Percentiles rank a stretch among this genome's conserved stretches.
phyloP scores from a whole-genome alignment of 2,329 filamentous ascomycete genomes.

The Lasiodiplodia sp. region DNA sequence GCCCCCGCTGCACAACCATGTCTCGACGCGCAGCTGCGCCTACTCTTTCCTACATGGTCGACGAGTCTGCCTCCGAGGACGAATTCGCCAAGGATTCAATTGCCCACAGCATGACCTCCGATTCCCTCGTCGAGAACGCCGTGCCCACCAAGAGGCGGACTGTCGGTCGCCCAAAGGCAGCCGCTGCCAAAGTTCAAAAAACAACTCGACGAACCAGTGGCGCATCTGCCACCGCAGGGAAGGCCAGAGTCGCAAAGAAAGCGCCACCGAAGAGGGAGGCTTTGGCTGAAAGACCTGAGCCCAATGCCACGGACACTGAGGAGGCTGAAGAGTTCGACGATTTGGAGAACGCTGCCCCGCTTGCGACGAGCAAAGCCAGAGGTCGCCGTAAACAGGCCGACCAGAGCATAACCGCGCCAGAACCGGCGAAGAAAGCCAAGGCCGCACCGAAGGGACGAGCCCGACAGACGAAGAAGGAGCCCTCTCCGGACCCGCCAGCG shows the following conservation, averaged over 20 bases:
- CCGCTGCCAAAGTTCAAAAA: conserved; percentile 43
- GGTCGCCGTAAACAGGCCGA: conserved; percentile 8
- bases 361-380: conserved; percentile 12
- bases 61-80: conserved; percentile 50
- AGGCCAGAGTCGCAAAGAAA: conserved; percentile 39
- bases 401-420: neutral
- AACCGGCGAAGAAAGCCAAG: conserved; percentile 33
- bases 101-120: conserved; percentile 47
- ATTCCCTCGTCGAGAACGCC: conserved; percentile 50
- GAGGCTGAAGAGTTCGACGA: conserved; percentile 51
- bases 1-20: conserved; percentile 35
- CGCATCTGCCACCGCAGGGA: conserved; percentile 40
- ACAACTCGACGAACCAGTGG: conserved; percentile 48
- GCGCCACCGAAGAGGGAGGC: conserved; percentile 48
- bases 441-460: conserved; percentile 29
- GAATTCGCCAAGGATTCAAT: conserved; percentile 47
- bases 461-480: conserved; percentile 40
- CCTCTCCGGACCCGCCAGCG: conserved; percentile 43
- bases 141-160: conserved; percentile 39
- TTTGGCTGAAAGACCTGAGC: conserved; percentile 48
- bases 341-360: conserved; percentile 4
- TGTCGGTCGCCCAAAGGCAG: conserved; percentile 37
- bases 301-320: conserved; percentile 52
- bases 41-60: conserved; percentile 49
- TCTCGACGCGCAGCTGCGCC: conserved; percentile 41